Base-by-base conservation (phyloP, 306 rosid genomes). In the Cajanus cajan region DNA sequence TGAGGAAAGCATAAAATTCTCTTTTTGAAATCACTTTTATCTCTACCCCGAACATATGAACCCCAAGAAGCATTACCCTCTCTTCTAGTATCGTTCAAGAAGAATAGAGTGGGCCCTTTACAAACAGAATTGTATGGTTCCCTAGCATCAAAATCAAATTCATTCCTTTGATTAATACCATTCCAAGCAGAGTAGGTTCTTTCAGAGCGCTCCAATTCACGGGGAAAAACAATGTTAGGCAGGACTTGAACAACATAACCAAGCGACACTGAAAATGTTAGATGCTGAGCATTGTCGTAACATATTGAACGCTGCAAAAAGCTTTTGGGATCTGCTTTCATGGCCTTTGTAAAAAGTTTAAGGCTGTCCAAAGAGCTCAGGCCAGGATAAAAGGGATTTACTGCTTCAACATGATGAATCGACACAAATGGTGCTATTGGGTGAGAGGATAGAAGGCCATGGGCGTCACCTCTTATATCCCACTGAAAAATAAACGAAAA, bases 141-240 rank as follows among this genome's bases (percentile, higher is more conserved):
- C 86, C 90, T 85, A 59, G 90, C 89, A 82, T 91, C 94, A 25
- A 89, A 85, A 62, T 91, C 96, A 16, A 91, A 91, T 83, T 91
- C 93, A 71, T 85, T 78, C 75, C 82, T 80, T 33, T 77, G 78
- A 71, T 84, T 82, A 58, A 85, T 71, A 45, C 91, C 91, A 66
- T 91, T 91, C 96, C 96, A 91, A 71, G 96, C 93, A 71, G 96
- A 86, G 84, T 81, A 91, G 54, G 96, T 91, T 68, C 85, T 83
- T 85, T 91, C 96, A 0, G 96, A 82, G 66, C 92, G 90, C 86
- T 90, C 97, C 68, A 92, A 83, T 64, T 92, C 97, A 80, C 91
- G 94, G 45, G 97, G 92, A 5, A 66, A 82, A 40, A 92, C 87
- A 50, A 92, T 58, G 63, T 79, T 71, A 40, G 89, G 91, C 44